Evolutionary conservation across 805 yeast genomes (phyloP).

Genomic region (Maudiozyma barnettii): DNA sequence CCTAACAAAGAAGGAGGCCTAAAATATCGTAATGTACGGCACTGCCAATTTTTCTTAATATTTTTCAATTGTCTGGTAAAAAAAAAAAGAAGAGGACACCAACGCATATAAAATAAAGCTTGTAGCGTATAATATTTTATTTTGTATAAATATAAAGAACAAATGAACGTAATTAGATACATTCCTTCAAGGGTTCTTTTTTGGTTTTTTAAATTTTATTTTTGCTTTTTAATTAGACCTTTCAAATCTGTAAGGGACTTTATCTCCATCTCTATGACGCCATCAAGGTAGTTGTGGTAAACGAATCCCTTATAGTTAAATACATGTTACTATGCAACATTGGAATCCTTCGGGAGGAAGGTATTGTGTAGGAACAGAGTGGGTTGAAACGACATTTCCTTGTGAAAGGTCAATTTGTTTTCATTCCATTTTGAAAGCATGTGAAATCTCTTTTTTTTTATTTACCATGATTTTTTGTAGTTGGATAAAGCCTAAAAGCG

Average conservation of each 20-base stretch:
- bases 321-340: constrained; percentile 6
- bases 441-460: constrained; percentile 12
- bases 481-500: too few species aligned
- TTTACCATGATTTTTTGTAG: neutral
- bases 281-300: constrained; percentile 38
- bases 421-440: constrained; percentile 28
- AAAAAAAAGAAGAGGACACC: too few species aligned
- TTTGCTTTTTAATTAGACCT: neutral
- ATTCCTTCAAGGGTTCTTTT: neutral
- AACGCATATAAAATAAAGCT: too few species aligned
- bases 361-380: constrained; percentile 20
- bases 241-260: constrained; percentile 24
- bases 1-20: too few species aligned
- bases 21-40: too few species aligned
- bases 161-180: neutral
- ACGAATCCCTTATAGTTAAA: constrained; percentile 43
- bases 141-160: too few species aligned
- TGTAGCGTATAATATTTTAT: too few species aligned
- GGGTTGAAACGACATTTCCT: constrained; percentile 10
- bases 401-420: constrained; percentile 5
- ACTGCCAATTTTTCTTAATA: too few species aligned
- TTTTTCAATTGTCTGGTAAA: too few species aligned
- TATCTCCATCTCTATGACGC: constrained; percentile 41
- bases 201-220: neutral
- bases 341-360: constrained; percentile 5